Base-by-base conservation (phyloP, 2,329 filamentous ascomycete genomes). In the Corinectria fuckeliana region DNA sequence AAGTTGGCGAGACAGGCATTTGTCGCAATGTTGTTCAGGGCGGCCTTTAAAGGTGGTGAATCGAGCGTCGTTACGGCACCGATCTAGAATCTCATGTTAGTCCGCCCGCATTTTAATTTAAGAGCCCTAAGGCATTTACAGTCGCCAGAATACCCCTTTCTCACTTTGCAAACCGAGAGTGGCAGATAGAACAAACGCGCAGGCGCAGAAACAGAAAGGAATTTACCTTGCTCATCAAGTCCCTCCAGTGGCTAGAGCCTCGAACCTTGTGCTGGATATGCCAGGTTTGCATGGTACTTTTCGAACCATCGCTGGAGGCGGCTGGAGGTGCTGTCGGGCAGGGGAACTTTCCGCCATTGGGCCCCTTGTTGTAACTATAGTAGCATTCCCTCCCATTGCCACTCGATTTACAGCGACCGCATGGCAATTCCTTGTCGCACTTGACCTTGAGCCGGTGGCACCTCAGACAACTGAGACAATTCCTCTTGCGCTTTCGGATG, bases 361-460 rank as follows among this genome's bases (percentile, higher is more conserved):
- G 70, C 1, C 74, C 73, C 56, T 76, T 75, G 66, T 75, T 75
- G 65, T 72, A 75, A 56, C 67, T 76, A 57, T 76, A 76, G 56
- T 75, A 76, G 58, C 74, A 76, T 30, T 75, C 72, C 10, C 72
- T 61, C 10, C 70, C 73, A 44, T 76, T 74, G 20, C 74, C 74
- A 30, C 72, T 76, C 7, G 67, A 62, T 50, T 71, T 72, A 63
- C 74, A 76, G 2, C 74, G 70, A 2, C 71, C 72, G 42, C 74
- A 76, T 3, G 74, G 74, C 44, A 76, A 62, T 58, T 75, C 72
- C 62, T 76, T 76, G 64, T 76, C 74, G 51, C 74, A 76, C 55
- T 76, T 76, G 44, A 76, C 74, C 50, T 76, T 76, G 58, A 76
- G 72, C 13, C 74, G 71, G 52, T 76, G 74, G 52, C 74, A 76